phyloP scores from a whole-genome alignment of 345 rosid species.

The Boechera stricta region DNA sequence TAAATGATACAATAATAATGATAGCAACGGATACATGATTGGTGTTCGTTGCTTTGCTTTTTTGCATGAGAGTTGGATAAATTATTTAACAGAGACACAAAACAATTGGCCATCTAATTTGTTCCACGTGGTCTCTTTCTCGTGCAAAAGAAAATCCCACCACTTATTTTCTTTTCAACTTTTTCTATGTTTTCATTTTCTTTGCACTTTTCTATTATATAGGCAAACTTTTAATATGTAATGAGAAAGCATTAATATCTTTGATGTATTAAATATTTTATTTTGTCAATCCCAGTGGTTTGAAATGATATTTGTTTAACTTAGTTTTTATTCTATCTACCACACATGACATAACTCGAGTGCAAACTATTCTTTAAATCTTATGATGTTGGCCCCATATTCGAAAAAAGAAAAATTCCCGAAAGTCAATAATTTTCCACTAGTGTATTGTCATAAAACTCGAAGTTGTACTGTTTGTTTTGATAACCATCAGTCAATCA shows the following conservation, averaged over 20 bases:
- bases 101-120: constrained; percentile 29
- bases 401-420: background rate
- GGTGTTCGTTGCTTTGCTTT: constrained; percentile 45
- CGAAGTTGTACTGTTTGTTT: background rate
- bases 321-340: background rate
- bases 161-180: constrained; percentile 38
- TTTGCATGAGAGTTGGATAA: constrained; percentile 38
- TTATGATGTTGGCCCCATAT: constrained; percentile 10
- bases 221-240: constrained; percentile 10
- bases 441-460: constrained; percentile 1
- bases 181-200: background rate
- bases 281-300: background rate
- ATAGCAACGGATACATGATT: constrained; percentile 45
- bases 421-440: constrained; percentile 23
- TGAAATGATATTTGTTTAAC: background rate
- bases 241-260: constrained; percentile 33
- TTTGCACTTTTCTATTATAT: constrained; percentile 19
- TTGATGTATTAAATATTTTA: background rate
- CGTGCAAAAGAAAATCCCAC: constrained; percentile 43
- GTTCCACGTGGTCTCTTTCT: constrained; percentile 45
- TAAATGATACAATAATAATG: constrained; percentile 32
- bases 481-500: background rate
- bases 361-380: background rate
- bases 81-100: constrained; percentile 30
- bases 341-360: background rate